Conservation (phyloP, 768 basidiomycete species). For the Psilocybe subaeruginosa region DNA sequence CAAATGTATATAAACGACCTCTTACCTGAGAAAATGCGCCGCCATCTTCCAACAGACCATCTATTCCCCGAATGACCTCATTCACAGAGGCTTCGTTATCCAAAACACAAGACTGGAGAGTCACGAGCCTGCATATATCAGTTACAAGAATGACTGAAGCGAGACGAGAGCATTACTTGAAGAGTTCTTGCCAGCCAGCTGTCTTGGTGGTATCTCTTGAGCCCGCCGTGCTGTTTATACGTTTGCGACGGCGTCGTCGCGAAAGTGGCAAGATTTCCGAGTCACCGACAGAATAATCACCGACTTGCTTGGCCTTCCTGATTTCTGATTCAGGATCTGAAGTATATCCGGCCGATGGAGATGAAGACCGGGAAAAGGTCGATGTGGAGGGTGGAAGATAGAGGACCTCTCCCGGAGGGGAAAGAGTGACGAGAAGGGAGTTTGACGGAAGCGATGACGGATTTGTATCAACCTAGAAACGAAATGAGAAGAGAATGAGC, state of each 20-base stretch:
- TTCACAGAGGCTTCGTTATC: constrained; percentile 53
- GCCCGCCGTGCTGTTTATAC: constrained; percentile 17
- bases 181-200: constrained; percentile 68
- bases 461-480: constrained; percentile 28
- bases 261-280: constrained; percentile 24
- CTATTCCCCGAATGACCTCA: constrained; percentile 51
- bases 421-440: constrained; percentile 67
- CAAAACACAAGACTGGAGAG: constrained; percentile 51
- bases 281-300: constrained; percentile 18
- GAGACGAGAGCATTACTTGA: constrained; percentile 53
- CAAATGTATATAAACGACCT: constrained; percentile 13
- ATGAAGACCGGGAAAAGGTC: constrained; percentile 45
- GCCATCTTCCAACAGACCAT: constrained; percentile 48
- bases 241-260: constrained; percentile 36
- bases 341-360: constrained; percentile 65
- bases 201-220: constrained; percentile 39
- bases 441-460: constrained; percentile 66
- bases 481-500: constrained; percentile 14
- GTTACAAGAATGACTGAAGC: constrained; percentile 3
- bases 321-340: constrained; percentile 72
- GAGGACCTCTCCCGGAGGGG: constrained; percentile 61
- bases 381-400: constrained; percentile 49
- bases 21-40: constrained; percentile 44
- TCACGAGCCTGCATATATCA: constrained; percentile 46
- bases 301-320: constrained; percentile 40